Conservation (phyloP, 2,329 filamentous ascomycete species). For the Nemania serpens region DNA sequence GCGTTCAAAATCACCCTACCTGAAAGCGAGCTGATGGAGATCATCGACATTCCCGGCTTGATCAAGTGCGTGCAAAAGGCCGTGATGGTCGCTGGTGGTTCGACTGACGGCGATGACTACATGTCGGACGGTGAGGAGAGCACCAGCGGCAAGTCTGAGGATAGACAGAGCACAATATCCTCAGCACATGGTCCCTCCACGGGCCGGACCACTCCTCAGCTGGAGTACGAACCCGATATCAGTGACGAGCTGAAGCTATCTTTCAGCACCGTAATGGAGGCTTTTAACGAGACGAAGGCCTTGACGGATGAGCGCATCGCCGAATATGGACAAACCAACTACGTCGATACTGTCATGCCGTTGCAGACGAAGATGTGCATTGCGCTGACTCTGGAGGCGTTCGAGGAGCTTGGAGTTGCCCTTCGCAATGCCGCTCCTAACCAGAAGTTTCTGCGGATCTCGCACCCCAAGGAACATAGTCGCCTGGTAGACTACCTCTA, state of each 20-base stretch:
- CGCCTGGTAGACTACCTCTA: conserved; percentile 37
- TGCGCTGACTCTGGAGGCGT: conserved; percentile 40
- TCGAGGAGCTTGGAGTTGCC: conserved; percentile 41
- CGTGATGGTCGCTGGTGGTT: not conserved
- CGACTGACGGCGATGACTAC: conserved; percentile 4
- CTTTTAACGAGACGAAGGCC: conserved; percentile 37
- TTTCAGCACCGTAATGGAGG: conserved; percentile 31
- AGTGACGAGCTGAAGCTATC: conserved; percentile 7
- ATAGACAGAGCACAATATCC: conserved; percentile 6
- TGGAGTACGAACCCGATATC: conserved; percentile 5
- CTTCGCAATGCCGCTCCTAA: conserved; percentile 33
- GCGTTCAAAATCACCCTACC: conserved; percentile 37
- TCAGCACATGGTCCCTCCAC: conserved; percentile 10
- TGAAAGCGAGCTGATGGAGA: conserved; percentile 10
- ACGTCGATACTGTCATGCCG: conserved; percentile 37
- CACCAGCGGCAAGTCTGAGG: conserved; percentile 11
- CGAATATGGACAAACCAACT: conserved; percentile 34
- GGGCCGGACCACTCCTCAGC: not conserved
- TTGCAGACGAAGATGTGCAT: conserved; percentile 30
- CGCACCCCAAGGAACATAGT: conserved; percentile 36
- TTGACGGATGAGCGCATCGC: conserved; percentile 39
- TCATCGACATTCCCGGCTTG: conserved; percentile 8
- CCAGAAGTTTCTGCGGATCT: conserved; percentile 35
- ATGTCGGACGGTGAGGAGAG: conserved; percentile 8
- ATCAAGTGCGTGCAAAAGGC: conserved; percentile 12